These are phyloP conservation scores for Serendipita sp. DNA, from an alignment of 768 basidiomycete species.

Conservation along the genomic window DNA sequence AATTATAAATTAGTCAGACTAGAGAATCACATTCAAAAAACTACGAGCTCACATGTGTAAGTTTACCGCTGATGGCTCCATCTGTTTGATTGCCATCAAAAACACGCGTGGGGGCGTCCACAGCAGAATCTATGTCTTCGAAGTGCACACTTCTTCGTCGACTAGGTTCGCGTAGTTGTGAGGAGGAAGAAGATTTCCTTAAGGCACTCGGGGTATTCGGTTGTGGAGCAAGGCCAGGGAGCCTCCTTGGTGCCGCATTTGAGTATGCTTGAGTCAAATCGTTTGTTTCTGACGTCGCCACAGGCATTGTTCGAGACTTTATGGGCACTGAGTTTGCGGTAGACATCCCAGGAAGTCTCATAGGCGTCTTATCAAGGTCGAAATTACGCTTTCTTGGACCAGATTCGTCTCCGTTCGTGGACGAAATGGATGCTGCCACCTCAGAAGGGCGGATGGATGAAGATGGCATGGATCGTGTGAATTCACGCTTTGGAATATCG, in stretches of 20 bases:
- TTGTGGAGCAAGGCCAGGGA: not conserved
- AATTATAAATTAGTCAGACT: not conserved
- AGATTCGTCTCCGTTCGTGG: constrained; percentile 7
- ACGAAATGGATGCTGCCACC: constrained; percentile 12
- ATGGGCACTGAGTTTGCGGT: not conserved
- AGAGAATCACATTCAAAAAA: not conserved
- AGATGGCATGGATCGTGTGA: constrained; percentile 2
- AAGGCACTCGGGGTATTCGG: not conserved
- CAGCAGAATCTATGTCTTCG: not conserved
- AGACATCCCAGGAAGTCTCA: not conserved
- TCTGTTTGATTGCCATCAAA: not conserved
- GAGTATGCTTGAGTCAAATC: not conserved
- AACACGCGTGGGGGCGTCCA: not conserved
- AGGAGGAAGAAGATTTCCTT: not conserved
- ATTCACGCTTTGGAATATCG: not conserved
- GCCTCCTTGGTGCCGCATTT: not conserved
- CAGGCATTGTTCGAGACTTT: not conserved
- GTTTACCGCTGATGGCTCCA: not conserved
- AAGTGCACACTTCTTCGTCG: not conserved
- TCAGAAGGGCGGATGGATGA: not conserved
- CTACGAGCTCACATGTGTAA: not conserved
- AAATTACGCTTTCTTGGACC: not conserved
- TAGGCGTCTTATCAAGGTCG: not conserved
- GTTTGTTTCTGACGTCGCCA: not conserved
- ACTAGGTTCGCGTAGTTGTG: not conserved